Evolutionary conservation across 163 green algal species (phyloP).

Genomic region (Scenedesmus sp.): DNA sequence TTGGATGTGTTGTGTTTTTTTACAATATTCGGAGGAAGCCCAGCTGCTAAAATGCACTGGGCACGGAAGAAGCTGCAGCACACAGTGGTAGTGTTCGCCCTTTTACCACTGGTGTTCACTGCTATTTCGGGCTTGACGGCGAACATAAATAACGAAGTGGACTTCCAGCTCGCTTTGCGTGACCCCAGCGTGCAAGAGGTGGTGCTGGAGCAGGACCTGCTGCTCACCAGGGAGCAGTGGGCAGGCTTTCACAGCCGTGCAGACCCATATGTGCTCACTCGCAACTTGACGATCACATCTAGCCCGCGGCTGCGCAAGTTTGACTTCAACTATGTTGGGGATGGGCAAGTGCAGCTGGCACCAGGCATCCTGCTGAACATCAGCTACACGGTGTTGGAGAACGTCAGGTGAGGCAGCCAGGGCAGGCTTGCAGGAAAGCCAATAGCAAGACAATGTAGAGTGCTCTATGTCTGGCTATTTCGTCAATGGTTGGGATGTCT

Average conservation of each 20-base stretch:
- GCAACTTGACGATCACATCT: slow-evolving; percentile 11
- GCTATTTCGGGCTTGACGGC: not conserved
- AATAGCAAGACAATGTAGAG: not conserved
- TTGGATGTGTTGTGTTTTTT: not conserved
- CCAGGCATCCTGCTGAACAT: slow-evolving; percentile 26
- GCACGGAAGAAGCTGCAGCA: not conserved
- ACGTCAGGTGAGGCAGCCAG: slow-evolving; percentile 21
- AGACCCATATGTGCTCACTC: not conserved
- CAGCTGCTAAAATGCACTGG: not conserved
- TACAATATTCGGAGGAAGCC: not conserved
- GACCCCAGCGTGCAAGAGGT: slow-evolving; percentile 3
- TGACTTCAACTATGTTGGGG: slow-evolving; percentile 18
- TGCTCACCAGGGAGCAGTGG: not conserved
- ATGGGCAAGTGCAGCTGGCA: not conserved
- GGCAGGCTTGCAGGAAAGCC: not conserved
- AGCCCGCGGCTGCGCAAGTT: not conserved
- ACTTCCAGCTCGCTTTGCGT: not conserved
- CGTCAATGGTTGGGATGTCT: not conserved
- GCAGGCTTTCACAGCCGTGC: slow-evolving; percentile 3
- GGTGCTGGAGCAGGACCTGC: slow-evolving; percentile 30
- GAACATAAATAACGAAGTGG: not conserved
- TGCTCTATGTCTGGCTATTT: no score
- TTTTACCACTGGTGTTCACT: not conserved
- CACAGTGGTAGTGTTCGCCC: not conserved
- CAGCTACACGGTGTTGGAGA: not conserved